Conservation (phyloP, 306 rosid species). For the Fragaria nilgerrensis region DNA sequence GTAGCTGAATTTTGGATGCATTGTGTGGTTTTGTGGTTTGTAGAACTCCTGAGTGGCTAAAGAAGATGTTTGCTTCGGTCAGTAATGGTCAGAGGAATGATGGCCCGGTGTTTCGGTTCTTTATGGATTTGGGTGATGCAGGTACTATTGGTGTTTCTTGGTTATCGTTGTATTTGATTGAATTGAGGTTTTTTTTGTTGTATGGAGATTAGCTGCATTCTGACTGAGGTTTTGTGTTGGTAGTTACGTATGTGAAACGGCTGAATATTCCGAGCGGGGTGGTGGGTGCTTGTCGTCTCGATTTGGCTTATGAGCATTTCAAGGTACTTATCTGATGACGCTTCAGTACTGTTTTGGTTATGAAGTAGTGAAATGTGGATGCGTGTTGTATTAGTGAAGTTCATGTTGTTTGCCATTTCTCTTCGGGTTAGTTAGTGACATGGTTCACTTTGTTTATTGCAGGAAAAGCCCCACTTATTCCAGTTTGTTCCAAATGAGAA, state of each 20-base stretch:
- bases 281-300: conserved; percentile 98
- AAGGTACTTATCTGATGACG: conserved; percentile 43
- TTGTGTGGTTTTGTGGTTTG: conserved; percentile 24
- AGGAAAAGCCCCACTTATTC: conserved; percentile 93
- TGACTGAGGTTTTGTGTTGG: conserved; percentile 35
- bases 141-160: conserved; percentile 38
- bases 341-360: neutral
- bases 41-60: conserved; percentile 95
- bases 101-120: conserved; percentile 91
- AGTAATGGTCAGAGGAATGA: conserved; percentile 82
- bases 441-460: conserved; percentile 32
- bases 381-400: neutral
- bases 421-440: conserved; percentile 19
- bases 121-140: conserved; percentile 98
- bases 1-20: neutral
- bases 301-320: conserved; percentile 90
- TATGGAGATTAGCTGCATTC: conserved; percentile 4
- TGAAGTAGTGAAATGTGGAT: neutral
- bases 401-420: neutral
- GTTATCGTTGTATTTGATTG: neutral
- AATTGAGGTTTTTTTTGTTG: neutral
- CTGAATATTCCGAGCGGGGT: conserved; percentile 97
- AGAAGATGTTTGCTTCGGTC: conserved; percentile 75
- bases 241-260: conserved; percentile 88
- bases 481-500: conserved; percentile 98